Conservation (phyloP, 2,329 filamentous ascomycete genomes). For the Penicillium sp. region DNA sequence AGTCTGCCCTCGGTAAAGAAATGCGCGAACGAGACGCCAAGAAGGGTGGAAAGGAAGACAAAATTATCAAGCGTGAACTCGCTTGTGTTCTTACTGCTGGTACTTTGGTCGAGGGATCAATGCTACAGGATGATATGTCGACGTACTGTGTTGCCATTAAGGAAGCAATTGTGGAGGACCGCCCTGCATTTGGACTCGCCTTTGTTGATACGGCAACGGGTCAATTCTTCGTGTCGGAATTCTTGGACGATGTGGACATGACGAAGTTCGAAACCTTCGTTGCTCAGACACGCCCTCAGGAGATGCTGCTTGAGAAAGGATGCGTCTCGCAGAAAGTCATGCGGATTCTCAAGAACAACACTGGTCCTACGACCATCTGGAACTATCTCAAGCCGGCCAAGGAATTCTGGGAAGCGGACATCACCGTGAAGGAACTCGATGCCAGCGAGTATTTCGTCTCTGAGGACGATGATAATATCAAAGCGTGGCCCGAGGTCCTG, state of each 20-base stretch:
- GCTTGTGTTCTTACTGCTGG: conserved; percentile 89
- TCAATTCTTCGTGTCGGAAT: conserved; percentile 90
- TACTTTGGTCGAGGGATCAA: conserved; percentile 90
- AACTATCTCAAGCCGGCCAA: conserved; percentile 83
- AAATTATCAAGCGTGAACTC: conserved; percentile 88
- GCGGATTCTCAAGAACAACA: conserved; percentile 95
- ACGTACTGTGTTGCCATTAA: conserved; percentile 97
- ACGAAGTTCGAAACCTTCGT: conserved; percentile 98
- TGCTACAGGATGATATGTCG: conserved; percentile 98
- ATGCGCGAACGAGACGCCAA: conserved; percentile 85
- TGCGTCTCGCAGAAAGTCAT: conserved; percentile 83
- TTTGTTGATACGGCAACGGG: conserved; percentile 96
- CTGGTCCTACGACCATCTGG: conserved; percentile 89
- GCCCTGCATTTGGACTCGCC: conserved; percentile 84
- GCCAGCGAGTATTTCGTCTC: conserved; percentile 75
- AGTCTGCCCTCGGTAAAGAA: conserved; percentile 92
- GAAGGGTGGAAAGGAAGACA: conserved; percentile 71
- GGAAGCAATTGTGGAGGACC: conserved; percentile 67
- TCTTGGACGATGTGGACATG: conserved; percentile 86
- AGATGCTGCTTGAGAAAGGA: conserved; percentile 86
- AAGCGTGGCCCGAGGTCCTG: conserved; percentile 77
- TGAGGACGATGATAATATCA: conserved; percentile 57
- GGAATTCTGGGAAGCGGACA: conserved; percentile 90
- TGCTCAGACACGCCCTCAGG: conserved; percentile 85
- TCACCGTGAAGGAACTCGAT: conserved; percentile 77